phyloP scores from a whole-genome alignment of 805 yeast genomes.

The Pichia phayaonensis region DNA sequence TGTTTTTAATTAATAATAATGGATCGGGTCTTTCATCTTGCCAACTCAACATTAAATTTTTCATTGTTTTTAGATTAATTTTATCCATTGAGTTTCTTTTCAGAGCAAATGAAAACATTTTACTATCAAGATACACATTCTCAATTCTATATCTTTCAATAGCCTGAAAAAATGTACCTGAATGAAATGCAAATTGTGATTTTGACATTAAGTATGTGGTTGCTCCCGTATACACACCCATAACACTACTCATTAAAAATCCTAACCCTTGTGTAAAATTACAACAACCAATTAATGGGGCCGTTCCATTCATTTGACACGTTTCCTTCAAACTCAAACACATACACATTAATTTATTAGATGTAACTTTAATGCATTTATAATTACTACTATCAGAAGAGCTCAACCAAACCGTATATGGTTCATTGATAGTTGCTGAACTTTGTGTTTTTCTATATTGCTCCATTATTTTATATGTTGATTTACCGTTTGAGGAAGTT shows the following conservation, averaged over 20 bases:
- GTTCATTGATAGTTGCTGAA: conserved; percentile 28
- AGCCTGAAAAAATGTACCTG: conserved; percentile 61
- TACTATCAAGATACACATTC: conserved; percentile 78
- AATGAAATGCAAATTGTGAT: conserved; percentile 66
- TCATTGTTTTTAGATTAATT: conserved; percentile 29
- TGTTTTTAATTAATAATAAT: conserved; percentile 47
- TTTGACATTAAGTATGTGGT: conserved; percentile 78
- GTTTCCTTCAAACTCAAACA: conserved; percentile 91
- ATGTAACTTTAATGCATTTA: conserved; percentile 50
- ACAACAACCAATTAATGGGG: conserved; percentile 78
- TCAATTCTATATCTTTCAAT: conserved; percentile 73
- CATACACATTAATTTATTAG: conserved; percentile 58
- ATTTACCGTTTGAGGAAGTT: conserved; percentile 26
- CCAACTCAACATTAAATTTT: conserved; percentile 79
- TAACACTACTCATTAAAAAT: conserved; percentile 70
- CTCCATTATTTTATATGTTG: conserved; percentile 37
- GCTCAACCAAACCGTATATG: conserved; percentile 51
- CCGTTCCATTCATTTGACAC: conserved; percentile 65
- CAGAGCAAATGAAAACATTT: conserved; percentile 72
- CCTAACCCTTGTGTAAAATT: conserved; percentile 83
- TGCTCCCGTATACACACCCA: conserved; percentile 84
- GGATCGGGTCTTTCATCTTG: conserved; percentile 61
- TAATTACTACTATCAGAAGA: conserved; percentile 68
- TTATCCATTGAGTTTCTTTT: conserved; percentile 19
- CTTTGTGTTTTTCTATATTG: conserved; percentile 21